Evolutionary conservation across 192 early-diverging fungal genomes (phyloP).

Genomic region (Coemansia sp.): DNA sequence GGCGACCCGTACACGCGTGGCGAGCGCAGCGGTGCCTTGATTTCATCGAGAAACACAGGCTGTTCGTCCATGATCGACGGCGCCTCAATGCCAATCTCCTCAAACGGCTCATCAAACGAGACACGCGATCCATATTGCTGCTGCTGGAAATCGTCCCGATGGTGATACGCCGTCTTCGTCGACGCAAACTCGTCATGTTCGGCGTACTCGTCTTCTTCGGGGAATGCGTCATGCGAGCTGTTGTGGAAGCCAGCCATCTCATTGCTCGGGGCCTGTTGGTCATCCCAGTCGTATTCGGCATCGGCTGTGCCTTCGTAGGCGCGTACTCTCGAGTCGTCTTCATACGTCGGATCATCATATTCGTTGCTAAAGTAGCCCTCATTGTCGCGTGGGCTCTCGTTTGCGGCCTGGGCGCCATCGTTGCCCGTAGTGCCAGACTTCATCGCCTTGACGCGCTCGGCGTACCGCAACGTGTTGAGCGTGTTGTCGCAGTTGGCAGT

Average conservation of each 20-base stretch:
- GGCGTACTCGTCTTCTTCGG: constrained; percentile 43
- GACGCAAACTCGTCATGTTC: constrained; percentile 30
- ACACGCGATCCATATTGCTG: constrained; percentile 15
- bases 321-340: constrained; percentile 10
- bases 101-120: constrained; percentile 34
- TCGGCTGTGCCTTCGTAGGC: constrained; percentile 1
- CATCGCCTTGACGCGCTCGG: constrained; percentile 72
- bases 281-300: constrained; percentile 6
- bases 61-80: constrained; percentile 49
- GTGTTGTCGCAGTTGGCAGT: constrained; percentile 95
- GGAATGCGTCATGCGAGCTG: constrained; percentile 28
- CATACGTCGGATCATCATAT: constrained; percentile 22
- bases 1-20: constrained; percentile 43
- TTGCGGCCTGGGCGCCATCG: constrained; percentile 27
- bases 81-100: constrained; percentile 19
- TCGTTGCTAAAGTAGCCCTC: constrained; percentile 38
- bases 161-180: constrained; percentile 10
- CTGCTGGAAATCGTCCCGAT: neutral
- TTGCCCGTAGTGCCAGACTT: constrained; percentile 28
- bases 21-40: constrained; percentile 19
- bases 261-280: neutral
- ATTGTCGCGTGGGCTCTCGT: constrained; percentile 42
- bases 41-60: constrained; percentile 42
- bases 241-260: constrained; percentile 4
- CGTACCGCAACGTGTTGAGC: constrained; percentile 95